phyloP scores from a whole-genome alignment of 2,329 filamentous ascomycete genomes.

The Stachybotrys chlorohalonatus region DNA sequence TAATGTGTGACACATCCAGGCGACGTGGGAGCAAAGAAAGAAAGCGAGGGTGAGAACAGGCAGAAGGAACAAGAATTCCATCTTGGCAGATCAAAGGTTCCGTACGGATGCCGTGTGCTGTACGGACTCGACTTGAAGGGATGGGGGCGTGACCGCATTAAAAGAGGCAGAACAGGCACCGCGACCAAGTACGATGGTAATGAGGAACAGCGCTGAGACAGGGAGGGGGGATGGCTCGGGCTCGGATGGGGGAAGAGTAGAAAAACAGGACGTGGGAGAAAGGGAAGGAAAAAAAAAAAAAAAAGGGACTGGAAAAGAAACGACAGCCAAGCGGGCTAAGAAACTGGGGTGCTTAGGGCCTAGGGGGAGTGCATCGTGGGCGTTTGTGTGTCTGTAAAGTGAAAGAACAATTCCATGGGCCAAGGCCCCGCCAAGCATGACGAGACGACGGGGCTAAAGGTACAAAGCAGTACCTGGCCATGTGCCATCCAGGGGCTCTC shows the following conservation, averaged over 20 bases:
- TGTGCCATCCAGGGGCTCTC: slow-evolving; percentile 9
- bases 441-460: slow-evolving; percentile 1
- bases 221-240: neutral
- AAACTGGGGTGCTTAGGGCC: neutral
- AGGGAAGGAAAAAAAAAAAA: neutral
- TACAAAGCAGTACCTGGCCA: slow-evolving; percentile 11
- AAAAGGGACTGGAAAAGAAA: slow-evolving; percentile 9
- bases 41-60: neutral
- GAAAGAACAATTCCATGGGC: slow-evolving; percentile 20
- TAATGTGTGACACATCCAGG: neutral
- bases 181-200: neutral
- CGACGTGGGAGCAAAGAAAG: neutral
- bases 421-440: slow-evolving; percentile 5
- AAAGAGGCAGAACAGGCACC: neutral
- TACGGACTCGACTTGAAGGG: neutral
- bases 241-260: neutral
- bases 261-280: neutral
- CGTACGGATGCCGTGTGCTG: neutral
- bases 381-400: slow-evolving; percentile 3
- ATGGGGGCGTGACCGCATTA: neutral
- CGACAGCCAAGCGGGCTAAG: neutral
- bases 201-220: neutral
- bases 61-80: neutral
- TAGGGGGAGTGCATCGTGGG: slow-evolving; percentile 2
- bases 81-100: neutral